Conservation (phyloP, 2,329 filamentous ascomycete genomes). For the Aspergillus tamarii region DNA sequence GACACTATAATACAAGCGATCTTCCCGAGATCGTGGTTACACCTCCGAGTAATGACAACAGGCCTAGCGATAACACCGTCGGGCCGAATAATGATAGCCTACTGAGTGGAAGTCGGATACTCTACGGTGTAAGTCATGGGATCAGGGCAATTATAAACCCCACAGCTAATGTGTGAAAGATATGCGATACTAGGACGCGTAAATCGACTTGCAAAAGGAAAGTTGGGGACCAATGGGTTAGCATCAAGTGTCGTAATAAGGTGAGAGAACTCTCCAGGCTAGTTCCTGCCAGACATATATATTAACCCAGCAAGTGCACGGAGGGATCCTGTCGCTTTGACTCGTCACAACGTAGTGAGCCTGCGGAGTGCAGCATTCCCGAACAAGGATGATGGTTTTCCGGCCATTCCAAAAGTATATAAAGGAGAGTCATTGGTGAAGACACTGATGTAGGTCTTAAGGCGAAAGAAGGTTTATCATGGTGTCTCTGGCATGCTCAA, state of each 20-base stretch:
- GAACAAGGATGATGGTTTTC: background rate
- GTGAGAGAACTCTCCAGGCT: background rate
- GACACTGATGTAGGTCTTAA: too few species aligned
- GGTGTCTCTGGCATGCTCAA: too few species aligned
- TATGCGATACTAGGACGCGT: background rate
- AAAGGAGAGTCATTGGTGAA: too few species aligned
- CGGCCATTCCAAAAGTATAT: too few species aligned
- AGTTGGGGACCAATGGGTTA: background rate
- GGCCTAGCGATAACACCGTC: background rate
- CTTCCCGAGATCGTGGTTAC: too few species aligned
- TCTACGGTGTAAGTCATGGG: background rate
- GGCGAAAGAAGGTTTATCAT: too few species aligned
- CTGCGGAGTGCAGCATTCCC: background rate
- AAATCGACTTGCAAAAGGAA: background rate
- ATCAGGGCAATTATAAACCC: background rate
- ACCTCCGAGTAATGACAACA: background rate
- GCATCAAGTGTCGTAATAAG: background rate
- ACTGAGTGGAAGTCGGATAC: background rate
- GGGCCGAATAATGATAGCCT: background rate
- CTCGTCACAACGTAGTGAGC: background rate
- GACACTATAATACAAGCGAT: too few species aligned
- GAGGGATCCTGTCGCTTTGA: background rate
- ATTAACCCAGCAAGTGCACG: background rate
- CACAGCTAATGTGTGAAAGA: background rate
- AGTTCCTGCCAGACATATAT: background rate